Evolutionary conservation across 2,329 filamentous ascomycete species (phyloP).

Genomic region (Colletotrichum horii): DNA sequence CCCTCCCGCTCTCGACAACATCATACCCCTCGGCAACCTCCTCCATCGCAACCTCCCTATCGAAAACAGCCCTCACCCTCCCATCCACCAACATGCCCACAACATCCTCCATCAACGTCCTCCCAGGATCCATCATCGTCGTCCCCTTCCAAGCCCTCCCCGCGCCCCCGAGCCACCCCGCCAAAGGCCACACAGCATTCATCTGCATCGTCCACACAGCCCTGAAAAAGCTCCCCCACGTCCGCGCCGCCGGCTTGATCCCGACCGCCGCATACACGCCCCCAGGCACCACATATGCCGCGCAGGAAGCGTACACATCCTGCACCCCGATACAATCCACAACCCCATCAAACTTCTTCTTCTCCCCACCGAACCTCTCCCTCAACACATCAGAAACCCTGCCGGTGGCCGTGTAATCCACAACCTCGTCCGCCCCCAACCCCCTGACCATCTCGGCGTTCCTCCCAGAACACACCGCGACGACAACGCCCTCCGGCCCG

Average conservation of each 20-base stretch:
- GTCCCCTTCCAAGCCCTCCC: constrained; percentile 39
- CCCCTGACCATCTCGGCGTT: constrained; percentile 50
- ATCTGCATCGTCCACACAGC: constrained; percentile 39
- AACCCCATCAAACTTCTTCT: constrained; percentile 45
- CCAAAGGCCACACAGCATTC: constrained; percentile 42
- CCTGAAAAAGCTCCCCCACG: constrained; percentile 32
- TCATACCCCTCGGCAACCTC: constrained; percentile 40
- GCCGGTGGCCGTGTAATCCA: background rate
- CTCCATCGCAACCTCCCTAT: constrained; percentile 41
- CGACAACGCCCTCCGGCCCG: constrained; percentile 45
- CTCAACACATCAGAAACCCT: background rate
- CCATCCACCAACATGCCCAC: constrained; percentile 36
- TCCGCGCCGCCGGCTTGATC: constrained; percentile 38
- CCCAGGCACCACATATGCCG: constrained; percentile 40
- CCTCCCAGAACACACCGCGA: constrained; percentile 51
- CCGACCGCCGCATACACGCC: constrained; percentile 47
- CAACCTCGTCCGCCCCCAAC: constrained; percentile 56
- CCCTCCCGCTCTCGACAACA: constrained; percentile 35
- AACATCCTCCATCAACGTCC: constrained; percentile 36
- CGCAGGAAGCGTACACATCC: constrained; percentile 45
- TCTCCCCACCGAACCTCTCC: background rate
- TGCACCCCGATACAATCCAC: constrained; percentile 57
- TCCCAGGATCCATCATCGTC: constrained; percentile 37
- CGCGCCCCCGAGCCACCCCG: constrained; percentile 39
- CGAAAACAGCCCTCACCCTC: constrained; percentile 38